A percentile compares a stretch with the other conserved stretches of the same genome.
phyloP scores from a whole-genome alignment of 495 filamentous ascomycete species.

The Penicillium coprophilum region DNA sequence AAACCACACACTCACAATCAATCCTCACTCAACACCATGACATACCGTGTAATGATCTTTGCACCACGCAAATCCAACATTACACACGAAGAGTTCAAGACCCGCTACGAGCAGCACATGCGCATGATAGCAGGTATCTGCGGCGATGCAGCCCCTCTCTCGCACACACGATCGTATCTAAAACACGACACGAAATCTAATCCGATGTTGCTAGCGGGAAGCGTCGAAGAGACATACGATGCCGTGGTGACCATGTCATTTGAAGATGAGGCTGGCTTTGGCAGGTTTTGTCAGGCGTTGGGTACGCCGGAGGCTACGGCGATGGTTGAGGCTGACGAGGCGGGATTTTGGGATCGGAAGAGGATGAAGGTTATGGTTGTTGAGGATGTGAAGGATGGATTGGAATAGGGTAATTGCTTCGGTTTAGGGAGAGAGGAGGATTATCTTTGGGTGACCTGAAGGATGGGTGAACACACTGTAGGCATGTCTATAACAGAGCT shows the following conservation, averaged over 20 bases:
- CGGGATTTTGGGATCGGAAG: conserved; percentile 1
- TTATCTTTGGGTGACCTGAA: neutral
- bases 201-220: neutral
- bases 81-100: conserved; percentile 1
- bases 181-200: neutral
- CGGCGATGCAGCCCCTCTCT: neutral
- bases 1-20: neutral
- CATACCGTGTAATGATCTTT: neutral
- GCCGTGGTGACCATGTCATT: neutral
- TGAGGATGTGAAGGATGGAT: neutral
- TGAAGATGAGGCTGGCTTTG: neutral
- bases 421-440: neutral
- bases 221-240: neutral
- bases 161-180: neutral
- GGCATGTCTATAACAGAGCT: too few species aligned
- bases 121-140: neutral
- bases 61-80: neutral
- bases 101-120: conserved; percentile 1
- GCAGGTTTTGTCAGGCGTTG: neutral
- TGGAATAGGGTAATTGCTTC: too few species aligned
- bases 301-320: neutral
- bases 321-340: conserved; percentile 1
- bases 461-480: neutral
- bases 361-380: neutral
- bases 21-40: neutral